A percentile compares a stretch with the other conserved stretches of the same genome.
Evolutionary conservation across 768 basidiomycete genomes (phyloP).

Genomic region (Sporobolomyces pararoseus): DNA sequence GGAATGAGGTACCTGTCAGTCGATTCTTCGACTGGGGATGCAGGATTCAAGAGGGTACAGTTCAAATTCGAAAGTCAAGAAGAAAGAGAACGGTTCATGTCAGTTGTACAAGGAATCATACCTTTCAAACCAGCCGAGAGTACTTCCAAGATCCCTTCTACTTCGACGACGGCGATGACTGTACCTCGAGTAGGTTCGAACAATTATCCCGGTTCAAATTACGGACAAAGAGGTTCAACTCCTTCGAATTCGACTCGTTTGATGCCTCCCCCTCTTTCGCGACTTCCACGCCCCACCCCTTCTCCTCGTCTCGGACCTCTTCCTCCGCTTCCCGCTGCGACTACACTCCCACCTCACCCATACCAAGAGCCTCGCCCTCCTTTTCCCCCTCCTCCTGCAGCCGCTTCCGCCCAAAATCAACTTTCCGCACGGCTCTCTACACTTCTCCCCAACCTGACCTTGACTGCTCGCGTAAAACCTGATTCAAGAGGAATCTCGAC

Average conservation of each 20-base stretch:
- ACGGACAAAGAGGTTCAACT: too few relatives aligned
- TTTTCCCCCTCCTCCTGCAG: neutral
- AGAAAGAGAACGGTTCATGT: constrained; percentile 24
- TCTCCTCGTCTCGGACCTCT: neutral
- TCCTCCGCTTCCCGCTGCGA: neutral
- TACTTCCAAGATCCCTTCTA: neutral
- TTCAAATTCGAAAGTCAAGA: constrained; percentile 11
- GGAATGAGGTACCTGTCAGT: constrained; percentile 17
- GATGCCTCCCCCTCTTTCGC: neutral
- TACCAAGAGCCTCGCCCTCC: neutral
- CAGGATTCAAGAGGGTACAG: constrained; percentile 23
- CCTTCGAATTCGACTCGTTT: too few relatives aligned
- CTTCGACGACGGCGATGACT: neutral
- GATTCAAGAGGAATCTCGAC: neutral
- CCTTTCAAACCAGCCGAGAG: constrained; percentile 23
- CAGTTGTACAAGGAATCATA: neutral
- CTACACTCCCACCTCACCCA: neutral
- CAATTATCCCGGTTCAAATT: too few relatives aligned
- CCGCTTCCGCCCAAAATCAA: too few relatives aligned
- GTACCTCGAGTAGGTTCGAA: neutral
- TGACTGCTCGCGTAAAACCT: neutral
- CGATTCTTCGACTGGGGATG: neutral
- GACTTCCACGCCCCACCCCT: neutral
- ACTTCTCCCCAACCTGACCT: too few relatives aligned
- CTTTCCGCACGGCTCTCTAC: neutral